Percentiles rank a stretch among this genome's conserved stretches.
These are phyloP conservation scores for Jackrogersella minutella DNA, from an alignment of 495 filamentous ascomycete genomes.

Conservation along the genomic window DNA sequence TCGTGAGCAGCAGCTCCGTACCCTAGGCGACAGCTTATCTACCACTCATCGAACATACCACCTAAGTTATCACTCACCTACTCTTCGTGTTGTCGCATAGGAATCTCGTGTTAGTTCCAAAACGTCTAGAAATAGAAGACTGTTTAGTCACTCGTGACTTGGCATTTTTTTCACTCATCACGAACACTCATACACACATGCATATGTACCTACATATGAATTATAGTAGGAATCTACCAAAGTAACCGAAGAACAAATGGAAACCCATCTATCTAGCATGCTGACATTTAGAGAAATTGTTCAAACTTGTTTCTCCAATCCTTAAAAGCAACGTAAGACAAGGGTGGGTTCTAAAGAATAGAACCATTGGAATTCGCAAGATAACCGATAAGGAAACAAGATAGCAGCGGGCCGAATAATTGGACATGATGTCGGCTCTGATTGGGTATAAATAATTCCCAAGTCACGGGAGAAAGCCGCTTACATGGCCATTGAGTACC, in stretches of 20 bases:
- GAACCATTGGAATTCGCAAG: neutral
- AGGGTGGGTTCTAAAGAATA: too few species aligned
- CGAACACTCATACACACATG: neutral
- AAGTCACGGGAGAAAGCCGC: constrained; percentile 9
- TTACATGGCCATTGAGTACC: neutral
- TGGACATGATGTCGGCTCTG: constrained; percentile 19
- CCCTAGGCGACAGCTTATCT: neutral
- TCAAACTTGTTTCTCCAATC: constrained; percentile 23
- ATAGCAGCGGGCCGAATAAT: constrained; percentile 40
- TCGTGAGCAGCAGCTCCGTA: constrained; percentile 32
- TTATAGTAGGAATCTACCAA: neutral
- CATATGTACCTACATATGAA: neutral
- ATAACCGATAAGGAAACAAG: constrained; percentile 33
- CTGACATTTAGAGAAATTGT: constrained; percentile 7
- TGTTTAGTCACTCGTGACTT: neutral
- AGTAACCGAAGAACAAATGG: neutral
- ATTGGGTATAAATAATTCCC: constrained; percentile 17
- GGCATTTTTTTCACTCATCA: neutral
- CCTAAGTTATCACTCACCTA: too few species aligned
- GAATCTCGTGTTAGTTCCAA: constrained; percentile 12
- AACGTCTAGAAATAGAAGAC: constrained; percentile 15
- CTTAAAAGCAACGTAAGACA: constrained; percentile 12
- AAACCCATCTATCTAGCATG: constrained; percentile 20
- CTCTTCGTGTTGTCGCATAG: constrained; percentile 25
- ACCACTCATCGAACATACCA: too few species aligned